A percentile compares a stretch with the other conserved stretches of the same genome.
Evolutionary conservation across 2,329 filamentous ascomycete genomes (phyloP).

Genomic region (Gremmenia infestans): DNA sequence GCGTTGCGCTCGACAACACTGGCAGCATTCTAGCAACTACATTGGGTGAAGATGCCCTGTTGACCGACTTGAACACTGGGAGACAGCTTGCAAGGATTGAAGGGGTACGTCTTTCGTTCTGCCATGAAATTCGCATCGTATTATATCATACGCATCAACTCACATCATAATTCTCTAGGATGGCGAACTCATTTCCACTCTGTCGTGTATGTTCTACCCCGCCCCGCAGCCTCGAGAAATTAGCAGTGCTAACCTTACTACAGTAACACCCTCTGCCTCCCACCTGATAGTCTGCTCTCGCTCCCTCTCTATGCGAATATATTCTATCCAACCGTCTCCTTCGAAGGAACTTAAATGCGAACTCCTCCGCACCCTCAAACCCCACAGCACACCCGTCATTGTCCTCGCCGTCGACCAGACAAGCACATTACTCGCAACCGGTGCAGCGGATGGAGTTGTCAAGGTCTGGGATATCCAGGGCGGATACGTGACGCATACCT

Average conservation of each 20-base stretch:
- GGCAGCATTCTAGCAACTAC: slow-evolving; percentile 81
- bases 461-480: slow-evolving; percentile 95
- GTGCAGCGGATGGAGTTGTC: slow-evolving; percentile 85
- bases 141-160: no score
- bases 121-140: no score
- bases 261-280: slow-evolving; percentile 81
- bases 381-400: slow-evolving; percentile 84
- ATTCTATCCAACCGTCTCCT: slow-evolving; percentile 58
- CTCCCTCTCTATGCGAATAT: slow-evolving; percentile 94
- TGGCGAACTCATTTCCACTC: slow-evolving; percentile 72
- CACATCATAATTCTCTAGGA: slow-evolving; percentile 45
- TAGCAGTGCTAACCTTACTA: slow-evolving; percentile 17
- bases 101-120: slow-evolving; percentile 54
- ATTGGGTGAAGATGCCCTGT: slow-evolving; percentile 83
- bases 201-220: slow-evolving; percentile 49
- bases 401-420: slow-evolving; percentile 81
- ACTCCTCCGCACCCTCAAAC: slow-evolving; percentile 76
- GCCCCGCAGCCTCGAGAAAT: slow-evolving; percentile 14
- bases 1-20: slow-evolving; percentile 74
- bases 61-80: slow-evolving; percentile 81
- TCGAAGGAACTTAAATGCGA: slow-evolving; percentile 57
- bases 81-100: slow-evolving; percentile 80
- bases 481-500: slow-evolving; percentile 90
- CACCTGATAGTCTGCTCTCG: slow-evolving; percentile 89
- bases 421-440: slow-evolving; percentile 84